Evolutionary conservation across 2,329 filamentous ascomycete species (phyloP), one percentile per base, ranked within the genome.

Genomic region (Fusarium haematococcum): DNA sequence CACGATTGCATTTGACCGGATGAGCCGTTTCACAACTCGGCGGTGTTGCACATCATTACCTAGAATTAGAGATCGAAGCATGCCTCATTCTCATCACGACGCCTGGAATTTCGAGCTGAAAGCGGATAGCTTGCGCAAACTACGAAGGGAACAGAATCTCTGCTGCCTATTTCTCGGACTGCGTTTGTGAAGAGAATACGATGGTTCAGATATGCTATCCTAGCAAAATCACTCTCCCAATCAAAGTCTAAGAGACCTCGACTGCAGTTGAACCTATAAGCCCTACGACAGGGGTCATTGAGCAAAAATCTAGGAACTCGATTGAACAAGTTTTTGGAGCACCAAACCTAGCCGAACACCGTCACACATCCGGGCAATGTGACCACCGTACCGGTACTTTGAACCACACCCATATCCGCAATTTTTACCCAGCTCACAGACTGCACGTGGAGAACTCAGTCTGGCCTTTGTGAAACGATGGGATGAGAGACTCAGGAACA

Each of bases 11-110:
- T 65, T 63, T 37, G 59, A 37, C 57, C 43, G 25, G 43, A 39
- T 54, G 45, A 58, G 48, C 11, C 70, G 76, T 79, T 77, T 71
- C 65, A 79, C 76, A 70, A 64, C 33, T 48, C 48, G 61, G 32
- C 35, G 59, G 73, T 72, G 65, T 56, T 70, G 66, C 60, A 41
- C 62, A 54, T 39, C 16, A 20, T 20, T 20, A 20, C 20, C 20
- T 20, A 20, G 50, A 50, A 66, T 58, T 14, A 37, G 65, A 35
- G 39, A 63, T 50, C 37, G 32, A 39, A 39, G 62, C 18, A 18
- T 41, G 18, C 16, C 37, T 65, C 35, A n/a, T 37, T 37, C 61
- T 57, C 54, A 35, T 48, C 35, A 57, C 48, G 37, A 25, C 63
- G 9, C 57, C 59, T 61, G 52, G 59, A 32, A 63, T 23, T 50